Evolutionary conservation across 495 filamentous ascomycete genomes (phyloP).

Genomic region (Acidiella bohemica): DNA sequence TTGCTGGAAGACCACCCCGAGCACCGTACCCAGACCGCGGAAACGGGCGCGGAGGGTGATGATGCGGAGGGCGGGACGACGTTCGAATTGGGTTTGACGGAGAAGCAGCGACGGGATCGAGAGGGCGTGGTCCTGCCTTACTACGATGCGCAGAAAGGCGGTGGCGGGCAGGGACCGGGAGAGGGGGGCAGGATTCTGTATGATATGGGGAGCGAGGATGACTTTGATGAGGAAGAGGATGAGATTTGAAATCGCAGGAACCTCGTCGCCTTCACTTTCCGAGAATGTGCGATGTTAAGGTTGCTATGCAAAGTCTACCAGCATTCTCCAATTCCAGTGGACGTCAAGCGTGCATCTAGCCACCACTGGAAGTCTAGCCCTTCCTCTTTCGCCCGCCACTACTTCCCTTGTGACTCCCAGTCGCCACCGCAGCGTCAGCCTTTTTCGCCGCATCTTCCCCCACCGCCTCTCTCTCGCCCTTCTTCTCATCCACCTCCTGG

Average conservation of each 20-base stretch:
- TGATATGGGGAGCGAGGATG: slow-evolving; percentile 92
- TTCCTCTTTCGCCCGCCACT: slow-evolving; percentile 27
- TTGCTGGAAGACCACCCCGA: slow-evolving; percentile 67
- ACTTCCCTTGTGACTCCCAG: slow-evolving; percentile 25
- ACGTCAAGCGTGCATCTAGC: no score
- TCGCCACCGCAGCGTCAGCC: slow-evolving; percentile 25
- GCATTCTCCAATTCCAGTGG: no score
- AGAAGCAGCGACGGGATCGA: slow-evolving; percentile 68
- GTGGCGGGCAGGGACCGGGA: no score
- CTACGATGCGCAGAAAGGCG: slow-evolving; percentile 81
- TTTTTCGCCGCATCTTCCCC: slow-evolving; percentile 10
- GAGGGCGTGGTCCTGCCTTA: slow-evolving; percentile 88
- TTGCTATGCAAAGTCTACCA: no score
- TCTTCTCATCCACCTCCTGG: slow-evolving; percentile 31
- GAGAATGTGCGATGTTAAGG: no score
- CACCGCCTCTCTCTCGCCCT: slow-evolving; percentile 5
- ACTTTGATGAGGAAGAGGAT: slow-evolving; percentile 98
- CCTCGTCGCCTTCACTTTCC: no score
- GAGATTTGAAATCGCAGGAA: no score
- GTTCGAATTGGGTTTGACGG: slow-evolving; percentile 79
- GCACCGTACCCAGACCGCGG: slow-evolving; percentile 41
- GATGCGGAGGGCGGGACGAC: slow-evolving; percentile 42
- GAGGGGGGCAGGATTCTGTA: slow-evolving; percentile 85
- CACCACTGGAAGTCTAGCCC: slow-evolving; percentile 7
- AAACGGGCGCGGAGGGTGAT: slow-evolving; percentile 30